These are phyloP conservation scores for Trichoderma orchidacearum DNA, from an alignment of 495 filamentous ascomycete species.

Conservation along the genomic window DNA sequence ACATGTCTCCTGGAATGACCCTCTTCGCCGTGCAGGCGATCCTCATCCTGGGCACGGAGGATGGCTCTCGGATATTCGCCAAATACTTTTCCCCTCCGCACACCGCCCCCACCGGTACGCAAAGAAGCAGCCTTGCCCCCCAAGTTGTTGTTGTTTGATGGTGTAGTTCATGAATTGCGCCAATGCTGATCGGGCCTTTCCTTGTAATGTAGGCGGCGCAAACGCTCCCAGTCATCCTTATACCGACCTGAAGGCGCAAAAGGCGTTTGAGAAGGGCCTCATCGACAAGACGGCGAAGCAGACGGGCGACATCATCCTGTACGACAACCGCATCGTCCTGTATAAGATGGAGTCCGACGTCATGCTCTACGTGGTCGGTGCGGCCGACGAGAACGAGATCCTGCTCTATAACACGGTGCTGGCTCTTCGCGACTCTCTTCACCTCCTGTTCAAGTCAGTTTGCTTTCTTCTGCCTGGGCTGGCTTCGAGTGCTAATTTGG, in stretches of 20 bases:
- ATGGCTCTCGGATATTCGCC: slow-evolving; percentile 78
- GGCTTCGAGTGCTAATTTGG: too few relatives aligned
- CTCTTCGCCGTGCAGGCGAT: slow-evolving; percentile 89
- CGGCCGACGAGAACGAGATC: slow-evolving; percentile 91
- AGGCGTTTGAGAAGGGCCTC: slow-evolving; percentile 89
- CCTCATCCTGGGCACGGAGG: slow-evolving; percentile 77
- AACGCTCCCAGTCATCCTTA: slow-evolving; percentile 51
- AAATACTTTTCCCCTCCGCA: slow-evolving; percentile 94
- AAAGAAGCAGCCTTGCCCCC: neutral
- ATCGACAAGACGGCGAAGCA: slow-evolving; percentile 95
- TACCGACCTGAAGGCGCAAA: slow-evolving; percentile 81
- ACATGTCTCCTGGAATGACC: slow-evolving; percentile 49
- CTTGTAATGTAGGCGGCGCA: neutral
- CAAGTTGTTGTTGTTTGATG: too few relatives aligned
- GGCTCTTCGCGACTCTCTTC: slow-evolving; percentile 75
- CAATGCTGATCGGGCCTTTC: neutral
- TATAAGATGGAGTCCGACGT: slow-evolving; percentile 98
- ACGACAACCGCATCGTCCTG: slow-evolving; percentile 86
- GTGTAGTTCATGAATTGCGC: neutral
- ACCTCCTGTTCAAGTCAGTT: slow-evolving; percentile 81
- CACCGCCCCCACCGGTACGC: slow-evolving; percentile 34
- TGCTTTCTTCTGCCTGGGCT: neutral
- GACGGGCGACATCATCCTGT: slow-evolving; percentile 86
- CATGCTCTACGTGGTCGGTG: slow-evolving; percentile 89
- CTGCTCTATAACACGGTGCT: slow-evolving; percentile 87